Percentiles rank a stretch among this genome's conserved stretches.
phyloP scores from a whole-genome alignment of 1,284 basidiomycete species.

The Cystobasidium slooffiae region DNA sequence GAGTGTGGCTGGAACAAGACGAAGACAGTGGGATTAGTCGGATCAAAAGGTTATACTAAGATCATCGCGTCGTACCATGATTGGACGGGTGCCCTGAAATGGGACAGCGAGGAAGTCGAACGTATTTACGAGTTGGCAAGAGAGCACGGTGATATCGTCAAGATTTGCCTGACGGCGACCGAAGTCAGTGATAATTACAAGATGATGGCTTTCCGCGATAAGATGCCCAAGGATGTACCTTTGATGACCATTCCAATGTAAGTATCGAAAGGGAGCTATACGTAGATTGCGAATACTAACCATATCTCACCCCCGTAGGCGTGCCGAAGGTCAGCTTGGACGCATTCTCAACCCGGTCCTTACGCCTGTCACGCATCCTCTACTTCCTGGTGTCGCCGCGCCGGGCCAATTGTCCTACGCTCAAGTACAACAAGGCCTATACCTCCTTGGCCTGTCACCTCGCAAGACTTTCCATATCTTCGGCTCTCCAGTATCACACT shows the following conservation, averaged over 20 bases:
- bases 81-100: conserved; percentile 81
- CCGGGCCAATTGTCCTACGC: conserved; percentile 89
- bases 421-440: conserved; percentile 79
- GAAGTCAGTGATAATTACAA: conserved; percentile 77
- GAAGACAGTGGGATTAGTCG: conserved; percentile 66
- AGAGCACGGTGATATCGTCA: conserved; percentile 82
- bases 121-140: conserved; percentile 65
- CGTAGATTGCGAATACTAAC: conserved; percentile 52
- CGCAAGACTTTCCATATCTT: conserved; percentile 79
- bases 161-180: conserved; percentile 85
- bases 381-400: conserved; percentile 80
- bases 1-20: conserved; percentile 78
- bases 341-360: conserved; percentile 84
- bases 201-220: conserved; percentile 70
- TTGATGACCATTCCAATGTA: conserved; percentile 41
- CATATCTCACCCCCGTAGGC: conserved; percentile 82
- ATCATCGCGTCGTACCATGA: conserved; percentile 96
- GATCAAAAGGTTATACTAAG: conserved; percentile 71
- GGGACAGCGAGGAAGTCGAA: conserved; percentile 69
- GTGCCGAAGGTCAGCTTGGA: conserved; percentile 82
- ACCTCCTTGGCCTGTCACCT: conserved; percentile 78
- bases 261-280: not conserved
- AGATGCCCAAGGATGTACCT: conserved; percentile 54
- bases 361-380: conserved; percentile 85
- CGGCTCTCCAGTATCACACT: conserved; percentile 84